Evolutionary conservation across 257 asterid species (phyloP).

Genomic region (Ilex asprella): DNA sequence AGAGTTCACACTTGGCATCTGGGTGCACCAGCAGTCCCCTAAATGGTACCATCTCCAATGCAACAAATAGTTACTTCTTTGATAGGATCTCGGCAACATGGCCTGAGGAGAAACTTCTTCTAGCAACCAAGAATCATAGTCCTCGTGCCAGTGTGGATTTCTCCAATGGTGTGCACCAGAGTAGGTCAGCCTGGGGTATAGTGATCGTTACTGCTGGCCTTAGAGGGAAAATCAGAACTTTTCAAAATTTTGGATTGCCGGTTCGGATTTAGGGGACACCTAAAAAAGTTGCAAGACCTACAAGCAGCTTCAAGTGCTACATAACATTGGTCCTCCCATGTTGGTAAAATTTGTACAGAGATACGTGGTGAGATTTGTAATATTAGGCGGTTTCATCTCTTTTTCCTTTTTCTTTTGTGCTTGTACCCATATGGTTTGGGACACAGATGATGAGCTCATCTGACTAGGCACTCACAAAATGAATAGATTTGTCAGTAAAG

Average conservation of each 20-base stretch:
- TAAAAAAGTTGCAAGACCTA: background rate
- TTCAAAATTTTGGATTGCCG: conserved; percentile 93
- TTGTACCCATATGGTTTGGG: conserved; percentile 21
- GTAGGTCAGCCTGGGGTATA: conserved; percentile 81
- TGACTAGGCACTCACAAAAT: conserved; percentile 11
- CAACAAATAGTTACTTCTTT: conserved; percentile 57
- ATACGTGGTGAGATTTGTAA: conserved; percentile 53
- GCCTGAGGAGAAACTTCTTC: conserved; percentile 83
- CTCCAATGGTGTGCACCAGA: conserved; percentile 45
- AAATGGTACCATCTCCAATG: conserved; percentile 42
- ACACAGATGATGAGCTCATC: conserved; percentile 12
- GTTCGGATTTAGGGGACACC: conserved; percentile 41
- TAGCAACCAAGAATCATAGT: conserved; percentile 51
- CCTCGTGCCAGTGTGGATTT: conserved; percentile 65
- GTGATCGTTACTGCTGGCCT: conserved; percentile 88
- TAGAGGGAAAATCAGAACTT: conserved; percentile 82
- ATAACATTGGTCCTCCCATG: conserved; percentile 5
- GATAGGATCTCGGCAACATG: conserved; percentile 81
- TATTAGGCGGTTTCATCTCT: conserved; percentile 27
- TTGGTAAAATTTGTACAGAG: conserved; percentile 63
- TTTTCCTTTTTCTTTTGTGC: conserved; percentile 12
- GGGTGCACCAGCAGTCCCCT: conserved; percentile 55
- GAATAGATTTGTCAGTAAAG: background rate
- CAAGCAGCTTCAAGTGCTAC: background rate
- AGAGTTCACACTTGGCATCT: conserved; percentile 41